phyloP scores from a whole-genome alignment of 78 protist species.

The Planoprotostelium fungivorum region DNA sequence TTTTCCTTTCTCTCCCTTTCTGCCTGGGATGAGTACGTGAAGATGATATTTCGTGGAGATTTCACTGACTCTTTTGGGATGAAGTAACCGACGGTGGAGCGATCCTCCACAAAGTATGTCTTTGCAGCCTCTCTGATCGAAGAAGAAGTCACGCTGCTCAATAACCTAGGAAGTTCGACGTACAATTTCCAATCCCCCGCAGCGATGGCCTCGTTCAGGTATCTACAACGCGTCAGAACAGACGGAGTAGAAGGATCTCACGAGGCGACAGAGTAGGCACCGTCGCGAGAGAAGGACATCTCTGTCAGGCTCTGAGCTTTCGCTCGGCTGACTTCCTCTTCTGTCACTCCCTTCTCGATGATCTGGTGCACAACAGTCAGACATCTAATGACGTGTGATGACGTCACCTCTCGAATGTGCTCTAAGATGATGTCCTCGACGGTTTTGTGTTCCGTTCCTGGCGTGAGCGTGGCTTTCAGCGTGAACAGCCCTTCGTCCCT shows the following conservation, averaged over 20 bases:
- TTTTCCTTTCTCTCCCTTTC: background rate
- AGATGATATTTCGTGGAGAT: background rate
- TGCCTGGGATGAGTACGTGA: background rate
- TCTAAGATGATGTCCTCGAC: background rate
- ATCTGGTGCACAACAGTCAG: background rate
- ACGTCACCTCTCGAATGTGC: background rate
- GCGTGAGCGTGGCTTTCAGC: background rate
- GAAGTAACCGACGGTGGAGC: background rate
- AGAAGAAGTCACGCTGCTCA: background rate
- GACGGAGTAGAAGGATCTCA: background rate
- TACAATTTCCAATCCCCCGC: constrained; percentile 4
- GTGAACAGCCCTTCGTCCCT: constrained; percentile 7
- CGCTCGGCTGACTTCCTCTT: background rate
- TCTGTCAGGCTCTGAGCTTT: background rate
- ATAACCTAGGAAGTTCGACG: background rate
- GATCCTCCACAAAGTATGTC: background rate
- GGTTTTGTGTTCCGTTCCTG: background rate
- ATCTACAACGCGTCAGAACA: background rate
- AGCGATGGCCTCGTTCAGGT: constrained; percentile 17
- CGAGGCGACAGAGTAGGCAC: constrained; percentile 6
- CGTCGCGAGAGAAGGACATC: constrained; percentile 8
- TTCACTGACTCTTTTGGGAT: background rate
- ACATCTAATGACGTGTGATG: background rate
- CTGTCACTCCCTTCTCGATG: background rate
- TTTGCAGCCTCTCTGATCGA: background rate